These are phyloP conservation scores for Yarrowia bubula DNA, from an alignment of 805 yeast genomes.

Conservation along the genomic window DNA sequence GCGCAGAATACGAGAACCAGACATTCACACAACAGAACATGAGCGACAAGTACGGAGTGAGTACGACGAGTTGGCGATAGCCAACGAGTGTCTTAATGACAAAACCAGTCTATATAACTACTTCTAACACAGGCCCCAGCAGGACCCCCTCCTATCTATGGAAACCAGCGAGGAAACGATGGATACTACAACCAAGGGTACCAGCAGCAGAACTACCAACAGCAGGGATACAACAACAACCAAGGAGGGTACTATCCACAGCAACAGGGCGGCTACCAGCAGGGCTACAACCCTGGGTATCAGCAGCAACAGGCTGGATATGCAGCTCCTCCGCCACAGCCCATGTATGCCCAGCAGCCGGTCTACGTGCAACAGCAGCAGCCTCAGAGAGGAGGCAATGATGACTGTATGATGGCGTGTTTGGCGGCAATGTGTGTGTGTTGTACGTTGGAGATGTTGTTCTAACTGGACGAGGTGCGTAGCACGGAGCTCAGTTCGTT, in stretches of 20 bases:
- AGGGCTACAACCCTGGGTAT: conserved; percentile 27
- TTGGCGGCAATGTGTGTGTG: conserved; percentile 35
- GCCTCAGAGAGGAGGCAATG: conserved; percentile 22
- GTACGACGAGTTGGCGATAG: background rate
- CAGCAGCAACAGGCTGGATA: conserved; percentile 28
- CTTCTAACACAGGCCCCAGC: conserved; percentile 21
- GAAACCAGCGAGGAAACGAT: conserved; percentile 19
- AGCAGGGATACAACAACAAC: conserved; percentile 28
- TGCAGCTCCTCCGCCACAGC: conserved; percentile 29
- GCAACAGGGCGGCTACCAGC: conserved; percentile 28
- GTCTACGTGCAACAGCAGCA: conserved; percentile 32
- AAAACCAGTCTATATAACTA: too few relatives aligned
- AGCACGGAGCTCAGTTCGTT: background rate
- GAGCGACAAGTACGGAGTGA: conserved; percentile 24
- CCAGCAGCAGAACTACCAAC: conserved; percentile 23
- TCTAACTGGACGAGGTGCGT: conserved; percentile 12
- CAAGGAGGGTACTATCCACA: conserved; percentile 29
- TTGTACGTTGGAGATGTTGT: conserved; percentile 33
- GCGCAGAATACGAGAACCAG: conserved; percentile 2
- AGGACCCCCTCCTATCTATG: conserved; percentile 25
- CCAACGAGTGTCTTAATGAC: too few relatives aligned
- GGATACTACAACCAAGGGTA: conserved; percentile 28
- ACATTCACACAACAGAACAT: background rate
- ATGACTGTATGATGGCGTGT: conserved; percentile 31
- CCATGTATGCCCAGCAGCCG: conserved; percentile 27